phyloP scores from a whole-genome alignment of 176 grass and related monocot genomes.

The Phyllostachys edulis region DNA sequence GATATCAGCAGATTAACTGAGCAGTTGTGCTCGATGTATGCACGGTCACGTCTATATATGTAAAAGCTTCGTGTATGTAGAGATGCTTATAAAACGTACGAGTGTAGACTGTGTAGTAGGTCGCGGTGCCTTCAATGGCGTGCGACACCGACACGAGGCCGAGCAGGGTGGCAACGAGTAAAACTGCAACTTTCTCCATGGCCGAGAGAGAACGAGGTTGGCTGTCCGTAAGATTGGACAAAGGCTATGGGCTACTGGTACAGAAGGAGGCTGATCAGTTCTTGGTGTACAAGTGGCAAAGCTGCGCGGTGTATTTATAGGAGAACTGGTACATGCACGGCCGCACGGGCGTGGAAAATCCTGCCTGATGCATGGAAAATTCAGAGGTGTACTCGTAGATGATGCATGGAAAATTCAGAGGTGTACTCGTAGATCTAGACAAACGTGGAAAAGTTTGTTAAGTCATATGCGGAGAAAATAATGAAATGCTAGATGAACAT shows the following conservation, averaged over 20 bases:
- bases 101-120: conserved; percentile 18
- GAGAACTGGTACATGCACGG: neutral
- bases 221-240: neutral
- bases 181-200: conserved; percentile 5
- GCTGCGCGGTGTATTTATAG: conserved; percentile 10
- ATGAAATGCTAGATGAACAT: too few relatives aligned
- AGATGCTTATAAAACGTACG: neutral
- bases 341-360: neutral
- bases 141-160: conserved; percentile 20
- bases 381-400: neutral
- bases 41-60: neutral
- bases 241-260: neutral
- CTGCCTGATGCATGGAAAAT: conserved; percentile 1
- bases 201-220: neutral
- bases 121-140: conserved; percentile 25
- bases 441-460: neutral
- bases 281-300: neutral
- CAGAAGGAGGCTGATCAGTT: neutral
- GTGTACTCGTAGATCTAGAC: neutral
- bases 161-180: conserved; percentile 18
- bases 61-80: neutral
- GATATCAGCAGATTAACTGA: neutral
- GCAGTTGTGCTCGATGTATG: neutral
- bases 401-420: neutral
- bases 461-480: neutral